phyloP scores from a whole-genome alignment of 2,329 filamentous ascomycete genomes.

The Aspergillus intermedius region DNA sequence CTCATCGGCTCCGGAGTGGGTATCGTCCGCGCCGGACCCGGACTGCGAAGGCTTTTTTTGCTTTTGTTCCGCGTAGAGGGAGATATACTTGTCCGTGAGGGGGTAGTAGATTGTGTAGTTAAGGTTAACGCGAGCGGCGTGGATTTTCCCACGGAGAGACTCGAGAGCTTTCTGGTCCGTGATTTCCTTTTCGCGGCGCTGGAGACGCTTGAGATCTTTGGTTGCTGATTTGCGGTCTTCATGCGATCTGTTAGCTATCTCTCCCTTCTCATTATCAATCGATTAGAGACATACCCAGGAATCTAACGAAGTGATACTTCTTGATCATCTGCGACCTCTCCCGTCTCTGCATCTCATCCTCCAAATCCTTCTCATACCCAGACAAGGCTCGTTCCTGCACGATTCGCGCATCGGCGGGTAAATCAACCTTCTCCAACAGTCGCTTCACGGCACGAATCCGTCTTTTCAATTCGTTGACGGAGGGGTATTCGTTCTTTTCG shows the following conservation, averaged over 20 bases:
- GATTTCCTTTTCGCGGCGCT: slow-evolving; percentile 35
- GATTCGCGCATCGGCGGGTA: slow-evolving; percentile 51
- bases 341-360: slow-evolving; percentile 43
- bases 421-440: slow-evolving; percentile 42
- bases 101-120: slow-evolving; percentile 60
- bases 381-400: slow-evolving; percentile 55
- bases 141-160: slow-evolving; percentile 32
- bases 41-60: slow-evolving; percentile 16
- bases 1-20: slow-evolving; percentile 9
- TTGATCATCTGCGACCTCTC: slow-evolving; percentile 51
- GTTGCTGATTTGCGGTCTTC: slow-evolving; percentile 38
- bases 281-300: slow-evolving; percentile 42
- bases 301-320: slow-evolving; percentile 61
- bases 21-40: slow-evolving; percentile 5
- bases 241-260: slow-evolving; percentile 1
- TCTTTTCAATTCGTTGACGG: slow-evolving; percentile 48
- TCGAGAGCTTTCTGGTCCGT: slow-evolving; percentile 19
- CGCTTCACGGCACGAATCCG: slow-evolving; percentile 52
- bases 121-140: slow-evolving; percentile 51
- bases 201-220: slow-evolving; percentile 32
- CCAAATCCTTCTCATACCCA: slow-evolving; percentile 51
- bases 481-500: slow-evolving; percentile 24
- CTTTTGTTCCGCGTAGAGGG: slow-evolving; percentile 44
- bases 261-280: neutral
- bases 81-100: slow-evolving; percentile 53